Percentiles rank a stretch among this genome's conserved stretches.
Conservation (phyloP, 2,329 filamentous ascomycete genomes). For the Immersiporthe knoxdaviesiana region DNA sequence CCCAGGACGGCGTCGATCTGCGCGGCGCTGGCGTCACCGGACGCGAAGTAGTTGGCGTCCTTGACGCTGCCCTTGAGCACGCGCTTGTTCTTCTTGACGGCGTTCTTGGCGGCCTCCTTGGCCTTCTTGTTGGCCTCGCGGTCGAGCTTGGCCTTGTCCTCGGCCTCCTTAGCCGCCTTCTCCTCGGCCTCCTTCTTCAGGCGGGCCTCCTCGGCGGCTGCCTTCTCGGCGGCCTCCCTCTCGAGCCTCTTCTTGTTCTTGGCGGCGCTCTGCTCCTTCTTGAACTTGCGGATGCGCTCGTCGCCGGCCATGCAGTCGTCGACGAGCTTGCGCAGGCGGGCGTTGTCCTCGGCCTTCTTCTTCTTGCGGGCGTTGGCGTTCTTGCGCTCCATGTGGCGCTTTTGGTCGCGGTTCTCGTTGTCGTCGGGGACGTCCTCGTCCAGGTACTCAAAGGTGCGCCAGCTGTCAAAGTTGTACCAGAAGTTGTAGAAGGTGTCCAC, state of each 20-base stretch:
- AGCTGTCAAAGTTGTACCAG: constrained; percentile 99
- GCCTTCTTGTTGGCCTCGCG: constrained; percentile 89
- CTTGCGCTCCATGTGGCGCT: constrained; percentile 97
- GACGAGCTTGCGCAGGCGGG: constrained; percentile 85
- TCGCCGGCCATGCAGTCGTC: constrained; percentile 84
- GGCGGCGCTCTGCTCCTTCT: constrained; percentile 84
- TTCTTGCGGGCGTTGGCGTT: constrained; percentile 97
- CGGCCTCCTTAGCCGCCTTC: constrained; percentile 77
- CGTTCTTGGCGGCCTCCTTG: constrained; percentile 98
- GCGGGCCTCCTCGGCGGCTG: constrained; percentile 80
- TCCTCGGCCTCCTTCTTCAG: constrained; percentile 84
- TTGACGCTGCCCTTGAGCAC: constrained; percentile 92
- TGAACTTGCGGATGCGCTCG: constrained; percentile 97
- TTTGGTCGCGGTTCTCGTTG: constrained; percentile 98
- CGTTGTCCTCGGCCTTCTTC: constrained; percentile 98
- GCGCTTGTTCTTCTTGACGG: constrained; percentile 99
- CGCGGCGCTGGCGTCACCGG: constrained; percentile 70
- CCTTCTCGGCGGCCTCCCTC: constrained; percentile 88
- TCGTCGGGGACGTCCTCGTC: constrained; percentile 99
- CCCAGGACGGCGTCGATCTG: constrained; percentile 82
- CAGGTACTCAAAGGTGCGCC: constrained; percentile 96
- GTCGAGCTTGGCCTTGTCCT: constrained; percentile 82
- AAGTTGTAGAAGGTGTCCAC: constrained; percentile 99
- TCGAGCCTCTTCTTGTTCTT: constrained; percentile 96
- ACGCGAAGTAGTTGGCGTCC: constrained; percentile 94